phyloP scores from a whole-genome alignment of 805 yeast genomes.

The Candida gorgasii region DNA sequence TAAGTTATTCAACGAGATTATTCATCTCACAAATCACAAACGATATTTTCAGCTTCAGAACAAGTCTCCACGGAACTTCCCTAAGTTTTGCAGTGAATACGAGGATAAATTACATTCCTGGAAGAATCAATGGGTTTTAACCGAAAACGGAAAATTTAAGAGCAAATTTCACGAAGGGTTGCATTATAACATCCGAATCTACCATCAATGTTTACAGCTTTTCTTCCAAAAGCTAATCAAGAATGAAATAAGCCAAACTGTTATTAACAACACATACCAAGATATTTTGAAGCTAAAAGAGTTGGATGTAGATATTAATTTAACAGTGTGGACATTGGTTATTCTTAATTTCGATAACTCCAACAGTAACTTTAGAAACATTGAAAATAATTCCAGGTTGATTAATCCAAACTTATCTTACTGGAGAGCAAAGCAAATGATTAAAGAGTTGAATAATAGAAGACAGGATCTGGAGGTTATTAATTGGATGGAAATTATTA shows the following conservation, averaged over 20 bases:
- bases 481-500: constrained; percentile 55
- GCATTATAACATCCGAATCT: constrained; percentile 36
- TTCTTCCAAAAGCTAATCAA: constrained; percentile 50
- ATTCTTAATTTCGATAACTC: constrained; percentile 29
- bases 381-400: neutral
- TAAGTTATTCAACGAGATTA: constrained; percentile 46
- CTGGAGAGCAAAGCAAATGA: constrained; percentile 58
- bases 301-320: constrained; percentile 15
- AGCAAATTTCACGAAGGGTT: constrained; percentile 43
- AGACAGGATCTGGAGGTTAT: constrained; percentile 32
- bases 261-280: constrained; percentile 22
- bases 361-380: constrained; percentile 17
- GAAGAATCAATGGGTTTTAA: constrained; percentile 34
- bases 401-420: constrained; percentile 28
- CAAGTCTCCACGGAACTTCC: constrained; percentile 54
- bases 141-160: constrained; percentile 24
- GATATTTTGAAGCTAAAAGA: constrained; percentile 1
- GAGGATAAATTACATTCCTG: constrained; percentile 52
- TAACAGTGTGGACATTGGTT: constrained; percentile 51
- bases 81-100: constrained; percentile 53
- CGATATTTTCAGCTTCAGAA: constrained; percentile 42
- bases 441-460: constrained; percentile 53
- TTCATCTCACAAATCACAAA: constrained; percentile 53
- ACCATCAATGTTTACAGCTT: constrained; percentile 45
- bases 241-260: constrained; percentile 35